A percentile compares a stretch with the other conserved stretches of the same genome.
phyloP scores from a whole-genome alignment of 2,329 filamentous ascomycete species.

The Trichoderma afroharzianum region DNA sequence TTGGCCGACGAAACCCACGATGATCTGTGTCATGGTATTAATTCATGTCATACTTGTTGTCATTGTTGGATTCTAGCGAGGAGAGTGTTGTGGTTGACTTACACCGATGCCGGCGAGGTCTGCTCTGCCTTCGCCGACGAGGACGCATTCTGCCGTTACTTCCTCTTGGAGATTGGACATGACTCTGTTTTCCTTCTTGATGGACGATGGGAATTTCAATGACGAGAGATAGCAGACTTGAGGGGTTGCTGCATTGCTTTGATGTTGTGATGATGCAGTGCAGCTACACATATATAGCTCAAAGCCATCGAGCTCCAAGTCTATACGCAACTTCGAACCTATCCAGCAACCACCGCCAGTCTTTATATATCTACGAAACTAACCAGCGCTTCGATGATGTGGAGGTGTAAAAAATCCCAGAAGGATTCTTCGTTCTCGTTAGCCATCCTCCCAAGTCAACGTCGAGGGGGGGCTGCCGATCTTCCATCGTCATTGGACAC shows the following conservation, averaged over 20 bases:
- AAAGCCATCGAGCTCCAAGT: background rate
- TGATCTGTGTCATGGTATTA: slow-evolving; percentile 22
- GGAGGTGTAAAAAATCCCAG: too few relatives aligned
- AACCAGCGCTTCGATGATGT: background rate
- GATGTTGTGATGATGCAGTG: background rate
- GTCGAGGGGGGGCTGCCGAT: background rate
- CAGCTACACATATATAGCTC: background rate
- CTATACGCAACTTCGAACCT: background rate
- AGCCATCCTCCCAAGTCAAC: background rate
- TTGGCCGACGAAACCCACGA: slow-evolving; percentile 32
- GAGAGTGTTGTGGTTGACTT: slow-evolving; percentile 14
- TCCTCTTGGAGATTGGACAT: background rate
- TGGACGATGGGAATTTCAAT: background rate
- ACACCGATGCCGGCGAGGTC: slow-evolving; percentile 33
- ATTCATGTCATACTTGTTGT: background rate
- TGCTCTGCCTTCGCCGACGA: slow-evolving; percentile 28
- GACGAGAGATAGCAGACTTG: background rate
- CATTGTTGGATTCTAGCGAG: background rate
- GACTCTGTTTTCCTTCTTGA: too few relatives aligned
- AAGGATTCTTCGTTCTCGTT: background rate
- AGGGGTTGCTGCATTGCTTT: background rate
- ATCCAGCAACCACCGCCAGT: background rate
- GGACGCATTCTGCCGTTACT: slow-evolving; percentile 20
- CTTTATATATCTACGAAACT: background rate
- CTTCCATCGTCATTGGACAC: background rate